Base-by-base conservation (phyloP, 306 rosid genomes). In the Quercus parvula region DNA sequence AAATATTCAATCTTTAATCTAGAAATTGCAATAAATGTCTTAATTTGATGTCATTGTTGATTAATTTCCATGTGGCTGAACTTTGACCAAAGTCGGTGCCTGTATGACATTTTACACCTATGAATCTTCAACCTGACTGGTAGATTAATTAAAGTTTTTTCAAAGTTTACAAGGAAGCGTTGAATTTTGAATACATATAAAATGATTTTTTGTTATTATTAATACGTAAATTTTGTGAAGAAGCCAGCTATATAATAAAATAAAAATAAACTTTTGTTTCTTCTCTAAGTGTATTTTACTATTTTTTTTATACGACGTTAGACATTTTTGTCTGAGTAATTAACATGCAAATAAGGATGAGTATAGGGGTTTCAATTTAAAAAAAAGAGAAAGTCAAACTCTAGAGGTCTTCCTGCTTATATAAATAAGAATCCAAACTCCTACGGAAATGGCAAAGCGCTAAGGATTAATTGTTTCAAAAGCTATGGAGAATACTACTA, bases 311-410 rank as follows among this genome's bases (percentile, higher is more conserved):
- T 24, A 56, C 71, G 44, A 44, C 46, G 68, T 59, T 56, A 79
- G 88, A 79, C 88, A 79, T 52, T 81, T 81, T 77, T 77, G 17
- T 52, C 25, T n/a, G 38, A 70, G 49, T 82, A 68, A 41, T 41
- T 41, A 8, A 76, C 77, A 51, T 73, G 57, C 66, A 75, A 76
- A 76, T 7, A 8, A 46, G 68, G 75, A 82, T 79, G 82, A 89
- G 76, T 30, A 77, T 79, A 22, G 13, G n/a, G 10, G 71, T 7
- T 31, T 63, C 31, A 22, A 66, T 14, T 56, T 35, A 25, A 35
- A 62, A 25, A 27, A 41, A 67, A 72, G 79, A 81, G 78, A 67
- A 76, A 84, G 90, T 90, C 82, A 78, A 77, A 81, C 27, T 79
- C 55, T 78, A 55, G 6, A 72, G 81, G 83, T 58, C 41, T 25